phyloP scores from a whole-genome alignment of 345 rosid genomes.

The Bruguiera parviflora region DNA sequence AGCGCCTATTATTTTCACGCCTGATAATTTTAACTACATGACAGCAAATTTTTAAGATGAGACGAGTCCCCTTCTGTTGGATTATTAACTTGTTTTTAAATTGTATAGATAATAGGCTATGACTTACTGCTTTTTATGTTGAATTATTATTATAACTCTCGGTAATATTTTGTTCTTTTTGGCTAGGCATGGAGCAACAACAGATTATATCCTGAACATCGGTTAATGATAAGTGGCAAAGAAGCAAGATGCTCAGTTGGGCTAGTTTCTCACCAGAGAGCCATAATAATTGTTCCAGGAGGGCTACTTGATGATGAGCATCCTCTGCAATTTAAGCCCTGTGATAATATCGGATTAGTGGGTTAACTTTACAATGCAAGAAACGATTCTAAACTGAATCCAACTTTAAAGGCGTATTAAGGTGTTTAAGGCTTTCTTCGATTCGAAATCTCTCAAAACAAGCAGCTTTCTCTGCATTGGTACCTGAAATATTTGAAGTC shows the following conservation, averaged over 20 bases:
- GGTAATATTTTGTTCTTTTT: neutral
- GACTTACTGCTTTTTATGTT: too few relatives aligned
- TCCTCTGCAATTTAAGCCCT: constrained; percentile 30
- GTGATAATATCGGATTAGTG: constrained; percentile 22
- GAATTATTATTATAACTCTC: neutral
- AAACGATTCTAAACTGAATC: neutral
- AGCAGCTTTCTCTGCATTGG: too few relatives aligned
- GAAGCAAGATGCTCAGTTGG: constrained; percentile 26
- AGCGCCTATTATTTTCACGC: too few relatives aligned
- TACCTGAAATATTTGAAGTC: too few relatives aligned
- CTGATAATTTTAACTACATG: too few relatives aligned
- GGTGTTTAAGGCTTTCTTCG: too few relatives aligned
- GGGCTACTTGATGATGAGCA: constrained; percentile 24
- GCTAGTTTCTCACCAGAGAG: constrained; percentile 20
- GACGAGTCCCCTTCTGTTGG: too few relatives aligned
- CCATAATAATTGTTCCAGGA: constrained; percentile 18
- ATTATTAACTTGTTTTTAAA: too few relatives aligned
- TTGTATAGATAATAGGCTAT: too few relatives aligned
- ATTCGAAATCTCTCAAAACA: too few relatives aligned
- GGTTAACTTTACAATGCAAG: neutral
- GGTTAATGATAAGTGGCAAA: constrained; percentile 20
- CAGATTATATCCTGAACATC: constrained; percentile 21
- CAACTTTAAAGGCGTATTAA: too few relatives aligned
- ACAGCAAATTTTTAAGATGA: too few relatives aligned
- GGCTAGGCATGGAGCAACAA: constrained; percentile 40